Evolutionary conservation across 768 basidiomycete species (phyloP).

Genomic region (Guyanaporus albipodus): DNA sequence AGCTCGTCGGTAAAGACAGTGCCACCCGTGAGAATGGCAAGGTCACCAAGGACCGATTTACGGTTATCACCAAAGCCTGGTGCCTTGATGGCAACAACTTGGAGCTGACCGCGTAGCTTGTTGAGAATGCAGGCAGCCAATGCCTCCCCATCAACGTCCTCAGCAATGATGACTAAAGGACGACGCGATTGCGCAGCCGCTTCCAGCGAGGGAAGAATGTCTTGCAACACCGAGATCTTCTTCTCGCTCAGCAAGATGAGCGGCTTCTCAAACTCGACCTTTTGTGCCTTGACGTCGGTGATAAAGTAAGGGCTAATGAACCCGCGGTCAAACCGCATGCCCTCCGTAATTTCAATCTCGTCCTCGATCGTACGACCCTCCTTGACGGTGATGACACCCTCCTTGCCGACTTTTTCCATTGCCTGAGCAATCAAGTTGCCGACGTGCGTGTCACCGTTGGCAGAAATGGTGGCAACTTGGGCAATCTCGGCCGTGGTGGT

Average conservation of each 20-base stretch:
- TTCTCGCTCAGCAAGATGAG: conserved; percentile 92
- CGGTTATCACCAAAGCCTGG: conserved; percentile 99
- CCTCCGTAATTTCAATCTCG: conserved; percentile 98
- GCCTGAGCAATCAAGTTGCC: conserved; percentile 95
- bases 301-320: conserved; percentile 98
- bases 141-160: conserved; percentile 97
- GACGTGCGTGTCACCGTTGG: conserved; percentile 79
- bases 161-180: conserved; percentile 93
- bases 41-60: conserved; percentile 95
- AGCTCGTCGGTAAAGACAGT: conserved; percentile 97
- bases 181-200: conserved; percentile 76
- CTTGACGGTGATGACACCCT: conserved; percentile 99
- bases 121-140: conserved; percentile 97
- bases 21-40: conserved; percentile 95
- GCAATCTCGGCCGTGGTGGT: conserved; percentile 98
- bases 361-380: conserved; percentile 98
- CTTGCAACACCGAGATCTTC: conserved; percentile 94
- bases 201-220: conserved; percentile 91
- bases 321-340: conserved; percentile 99
- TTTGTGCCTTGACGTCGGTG: conserved; percentile 95
- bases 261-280: conserved; percentile 97
- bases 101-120: conserved; percentile 97
- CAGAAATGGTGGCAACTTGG: conserved; percentile 95
- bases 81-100: conserved; percentile 92
- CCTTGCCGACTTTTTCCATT: conserved; percentile 99